Conservation (phyloP, 352 stramenopile genomes). For the Pythium apleroticum region DNA sequence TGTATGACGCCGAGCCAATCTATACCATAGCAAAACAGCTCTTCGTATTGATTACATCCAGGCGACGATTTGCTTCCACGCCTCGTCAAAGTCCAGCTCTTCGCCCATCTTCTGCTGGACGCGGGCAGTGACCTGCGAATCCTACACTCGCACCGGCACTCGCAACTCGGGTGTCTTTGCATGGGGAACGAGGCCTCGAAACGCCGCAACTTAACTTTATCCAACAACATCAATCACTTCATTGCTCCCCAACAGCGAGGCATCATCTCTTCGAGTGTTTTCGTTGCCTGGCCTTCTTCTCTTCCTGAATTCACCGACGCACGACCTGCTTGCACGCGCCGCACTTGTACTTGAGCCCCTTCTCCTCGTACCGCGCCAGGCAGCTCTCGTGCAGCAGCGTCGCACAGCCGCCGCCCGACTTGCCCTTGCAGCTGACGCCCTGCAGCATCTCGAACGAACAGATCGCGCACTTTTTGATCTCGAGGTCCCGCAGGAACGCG, state of each 20-base stretch:
- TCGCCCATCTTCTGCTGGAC: conserved; percentile 16
- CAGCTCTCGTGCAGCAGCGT: conserved; percentile 53
- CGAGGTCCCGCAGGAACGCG: conserved; percentile 68
- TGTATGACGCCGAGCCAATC: too few species aligned
- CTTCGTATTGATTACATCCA: too few species aligned
- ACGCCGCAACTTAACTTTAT: too few species aligned
- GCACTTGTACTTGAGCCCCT: conserved; percentile 63
- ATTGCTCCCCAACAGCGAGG: too few species aligned
- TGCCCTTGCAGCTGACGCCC: conserved; percentile 40
- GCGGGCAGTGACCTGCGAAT: conserved; percentile 5
- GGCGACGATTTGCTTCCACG: conserved; percentile 15
- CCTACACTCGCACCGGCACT: conserved; percentile 59
- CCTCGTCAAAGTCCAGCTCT: conserved; percentile 6
- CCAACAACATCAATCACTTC: too few species aligned
- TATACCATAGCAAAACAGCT: too few species aligned
- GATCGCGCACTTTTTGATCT: conserved; percentile 78
- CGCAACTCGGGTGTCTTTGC: conserved; percentile 31
- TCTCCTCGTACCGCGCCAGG: conserved; percentile 65
- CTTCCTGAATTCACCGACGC: conserved; percentile 27
- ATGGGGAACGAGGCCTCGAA: conserved; percentile 21
- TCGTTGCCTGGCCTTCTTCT: too few species aligned
- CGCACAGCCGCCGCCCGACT: conserved; percentile 30
- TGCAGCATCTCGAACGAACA: conserved; percentile 79
- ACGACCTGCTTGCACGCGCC: conserved; percentile 45
- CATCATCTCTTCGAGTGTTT: too few species aligned